A percentile compares a stretch with the other conserved stretches of the same genome.
Evolutionary conservation across 257 asterid genomes (phyloP).

Genomic region (Leptodermis oblonga): DNA sequence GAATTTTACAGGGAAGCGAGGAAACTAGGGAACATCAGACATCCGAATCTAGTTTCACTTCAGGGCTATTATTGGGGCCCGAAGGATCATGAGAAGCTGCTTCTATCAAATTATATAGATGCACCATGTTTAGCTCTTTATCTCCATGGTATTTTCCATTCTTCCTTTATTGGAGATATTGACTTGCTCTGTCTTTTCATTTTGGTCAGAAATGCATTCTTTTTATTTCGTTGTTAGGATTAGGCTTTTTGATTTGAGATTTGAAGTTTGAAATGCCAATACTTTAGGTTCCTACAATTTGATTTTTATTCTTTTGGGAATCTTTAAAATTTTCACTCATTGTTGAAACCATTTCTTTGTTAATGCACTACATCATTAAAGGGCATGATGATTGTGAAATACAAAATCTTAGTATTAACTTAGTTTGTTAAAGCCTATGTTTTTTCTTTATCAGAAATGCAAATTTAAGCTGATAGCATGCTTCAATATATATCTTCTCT

Average conservation of each 20-base stretch:
- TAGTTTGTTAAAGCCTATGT: not conserved
- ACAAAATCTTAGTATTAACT: not conserved
- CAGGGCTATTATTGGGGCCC: conserved; percentile 92
- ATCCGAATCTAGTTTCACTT: conserved; percentile 63
- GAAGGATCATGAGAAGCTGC: conserved; percentile 74
- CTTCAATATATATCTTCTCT: conserved; percentile 28
- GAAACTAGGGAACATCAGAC: conserved; percentile 69
- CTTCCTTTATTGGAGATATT: not conserved
- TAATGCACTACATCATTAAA: not conserved
- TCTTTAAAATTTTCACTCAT: not conserved
- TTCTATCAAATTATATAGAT: conserved; percentile 53
- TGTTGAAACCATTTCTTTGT: not conserved
- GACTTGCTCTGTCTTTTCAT: not conserved
- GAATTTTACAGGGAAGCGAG: conserved; percentile 77
- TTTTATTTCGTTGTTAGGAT: not conserved
- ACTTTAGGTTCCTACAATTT: not conserved
- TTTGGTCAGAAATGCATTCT: not conserved
- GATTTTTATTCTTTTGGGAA: not conserved
- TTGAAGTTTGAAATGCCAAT: not conserved
- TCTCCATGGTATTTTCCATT: conserved; percentile 48
- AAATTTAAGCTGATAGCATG: not conserved
- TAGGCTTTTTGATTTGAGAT: not conserved
- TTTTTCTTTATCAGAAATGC: not conserved
- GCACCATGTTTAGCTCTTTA: conserved; percentile 68
- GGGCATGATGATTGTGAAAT: not conserved